phyloP scores from a whole-genome alignment of 345 rosid species.

The Balakata baccata region DNA sequence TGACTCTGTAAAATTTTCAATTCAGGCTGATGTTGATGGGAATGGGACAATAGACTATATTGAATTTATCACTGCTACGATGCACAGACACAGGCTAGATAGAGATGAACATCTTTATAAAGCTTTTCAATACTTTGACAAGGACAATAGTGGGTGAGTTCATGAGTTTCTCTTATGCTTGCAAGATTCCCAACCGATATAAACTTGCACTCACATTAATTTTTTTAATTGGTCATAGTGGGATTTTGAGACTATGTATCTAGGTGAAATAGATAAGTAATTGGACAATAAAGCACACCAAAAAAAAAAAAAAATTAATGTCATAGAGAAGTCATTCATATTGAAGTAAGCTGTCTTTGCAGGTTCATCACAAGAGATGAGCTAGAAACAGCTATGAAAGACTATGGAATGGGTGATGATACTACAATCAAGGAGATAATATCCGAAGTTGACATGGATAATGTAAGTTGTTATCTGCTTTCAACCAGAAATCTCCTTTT shows the following conservation, averaged over 20 bases:
- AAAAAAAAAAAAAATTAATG: no score
- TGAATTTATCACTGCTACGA: slow-evolving; percentile 40
- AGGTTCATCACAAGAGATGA: slow-evolving; percentile 38
- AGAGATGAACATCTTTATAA: slow-evolving; percentile 37
- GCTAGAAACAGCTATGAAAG: slow-evolving; percentile 34
- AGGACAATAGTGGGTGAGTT: slow-evolving; percentile 35
- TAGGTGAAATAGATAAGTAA: neutral
- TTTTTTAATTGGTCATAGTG: neutral
- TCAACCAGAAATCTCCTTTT: neutral
- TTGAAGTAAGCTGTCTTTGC: slow-evolving; percentile 8
- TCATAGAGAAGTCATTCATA: neutral
- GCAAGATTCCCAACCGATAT: neutral
- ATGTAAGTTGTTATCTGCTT: slow-evolving; percentile 15
- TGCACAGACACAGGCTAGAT: slow-evolving; percentile 37
- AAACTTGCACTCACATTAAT: neutral
- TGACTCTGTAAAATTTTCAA: neutral
- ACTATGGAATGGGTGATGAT: slow-evolving; percentile 36
- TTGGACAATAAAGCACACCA: no score
- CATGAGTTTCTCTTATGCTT: neutral
- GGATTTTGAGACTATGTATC: neutral
- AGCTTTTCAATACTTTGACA: slow-evolving; percentile 36
- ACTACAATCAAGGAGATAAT: slow-evolving; percentile 31
- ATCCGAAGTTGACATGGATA: slow-evolving; percentile 34
- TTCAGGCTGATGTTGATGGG: slow-evolving; percentile 44
- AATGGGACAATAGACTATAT: slow-evolving; percentile 38